Evolutionary conservation across 2,329 filamentous ascomycete species (phyloP).

Genomic region (Orbilia javanica): DNA sequence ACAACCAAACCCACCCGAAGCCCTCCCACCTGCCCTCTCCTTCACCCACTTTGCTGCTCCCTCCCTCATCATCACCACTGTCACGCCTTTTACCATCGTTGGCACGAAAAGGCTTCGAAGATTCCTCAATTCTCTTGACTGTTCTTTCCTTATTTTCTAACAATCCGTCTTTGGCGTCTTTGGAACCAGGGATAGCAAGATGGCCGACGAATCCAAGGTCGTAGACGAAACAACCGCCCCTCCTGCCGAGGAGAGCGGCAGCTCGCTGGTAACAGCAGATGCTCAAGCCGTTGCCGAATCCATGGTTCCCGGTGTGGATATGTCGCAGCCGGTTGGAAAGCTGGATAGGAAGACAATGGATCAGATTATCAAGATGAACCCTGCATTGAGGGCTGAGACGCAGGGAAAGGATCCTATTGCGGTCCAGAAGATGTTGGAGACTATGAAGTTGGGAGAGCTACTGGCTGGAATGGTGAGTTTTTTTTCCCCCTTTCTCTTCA

Average conservation of each 20-base stretch:
- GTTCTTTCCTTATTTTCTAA: not conserved
- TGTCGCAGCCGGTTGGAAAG: slow-evolving; percentile 58
- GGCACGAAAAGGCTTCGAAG: not conserved
- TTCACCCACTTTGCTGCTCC: not conserved
- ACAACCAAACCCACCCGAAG: slow-evolving; percentile 19
- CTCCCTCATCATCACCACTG: not conserved
- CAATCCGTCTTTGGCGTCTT: not conserved
- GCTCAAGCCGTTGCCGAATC: slow-evolving; percentile 65
- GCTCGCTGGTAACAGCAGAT: slow-evolving; percentile 68
- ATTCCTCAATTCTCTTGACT: not conserved
- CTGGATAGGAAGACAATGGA: slow-evolving; percentile 61
- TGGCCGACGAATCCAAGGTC: slow-evolving; percentile 74
- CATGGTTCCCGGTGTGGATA: slow-evolving; percentile 45
- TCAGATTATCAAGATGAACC: slow-evolving; percentile 68
- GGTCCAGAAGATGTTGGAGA: slow-evolving; percentile 69
- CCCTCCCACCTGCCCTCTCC: not conserved
- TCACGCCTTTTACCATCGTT: not conserved
- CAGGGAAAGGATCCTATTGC: slow-evolving; percentile 77
- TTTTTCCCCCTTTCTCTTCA: slow-evolving; percentile 3
- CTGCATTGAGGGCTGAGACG: slow-evolving; percentile 78
- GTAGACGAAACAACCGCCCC: slow-evolving; percentile 68
- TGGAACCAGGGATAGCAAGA: slow-evolving; percentile 64
- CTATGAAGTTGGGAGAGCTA: slow-evolving; percentile 68
- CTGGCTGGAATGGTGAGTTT: slow-evolving; percentile 67
- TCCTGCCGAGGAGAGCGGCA: slow-evolving; percentile 67